Conservation (phyloP, 306 rosid genomes). For the Hylodesmum podocarpum region DNA sequence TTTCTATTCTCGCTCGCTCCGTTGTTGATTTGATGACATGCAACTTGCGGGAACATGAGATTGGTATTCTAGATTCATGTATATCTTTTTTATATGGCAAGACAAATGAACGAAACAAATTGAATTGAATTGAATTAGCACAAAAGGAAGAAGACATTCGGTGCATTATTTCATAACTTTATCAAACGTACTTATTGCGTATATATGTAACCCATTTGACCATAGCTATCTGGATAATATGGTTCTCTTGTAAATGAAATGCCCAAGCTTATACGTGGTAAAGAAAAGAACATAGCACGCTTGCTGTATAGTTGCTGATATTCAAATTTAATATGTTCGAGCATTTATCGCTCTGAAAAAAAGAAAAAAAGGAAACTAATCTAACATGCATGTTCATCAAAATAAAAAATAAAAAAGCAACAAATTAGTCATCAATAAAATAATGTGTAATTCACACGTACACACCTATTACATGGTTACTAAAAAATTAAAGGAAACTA, state of each 20-base stretch:
- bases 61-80: not conserved
- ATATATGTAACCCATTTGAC: not conserved
- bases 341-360: no score
- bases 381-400: no score
- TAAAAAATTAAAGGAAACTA: no score
- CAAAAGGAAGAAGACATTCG: slow-evolving; percentile 7
- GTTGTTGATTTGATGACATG: slow-evolving; percentile 11
- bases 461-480: no score
- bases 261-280: not conserved
- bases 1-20: not conserved
- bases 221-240: not conserved
- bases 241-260: not conserved
- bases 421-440: no score
- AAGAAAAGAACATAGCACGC: no score
- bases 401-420: no score
- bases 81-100: slow-evolving; percentile 13
- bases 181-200: not conserved
- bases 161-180: not conserved
- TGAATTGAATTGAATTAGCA: not conserved
- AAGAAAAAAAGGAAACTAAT: no score
- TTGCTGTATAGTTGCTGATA: not conserved
- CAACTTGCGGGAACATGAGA: slow-evolving; percentile 20
- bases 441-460: no score
- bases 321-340: no score
- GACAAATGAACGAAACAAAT: slow-evolving; percentile 24